phyloP scores from a whole-genome alignment of 2,329 filamentous ascomycete species.

The Phyllosticta citriasiana region DNA sequence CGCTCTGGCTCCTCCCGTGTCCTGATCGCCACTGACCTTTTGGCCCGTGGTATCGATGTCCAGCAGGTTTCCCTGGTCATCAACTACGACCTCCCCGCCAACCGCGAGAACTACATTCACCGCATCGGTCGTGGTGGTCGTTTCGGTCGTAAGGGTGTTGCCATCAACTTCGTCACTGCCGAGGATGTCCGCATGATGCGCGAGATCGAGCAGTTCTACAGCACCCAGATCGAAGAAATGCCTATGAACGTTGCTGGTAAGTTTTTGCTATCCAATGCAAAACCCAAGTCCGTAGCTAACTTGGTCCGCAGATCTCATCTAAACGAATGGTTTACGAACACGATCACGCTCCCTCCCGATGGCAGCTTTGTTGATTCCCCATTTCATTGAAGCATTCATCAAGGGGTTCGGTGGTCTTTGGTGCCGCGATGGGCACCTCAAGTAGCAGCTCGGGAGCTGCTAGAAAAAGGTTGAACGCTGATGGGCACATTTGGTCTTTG shows the following conservation, averaged over 20 bases:
- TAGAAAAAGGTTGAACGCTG: constrained; percentile 19
- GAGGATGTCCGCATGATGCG: constrained; percentile 99
- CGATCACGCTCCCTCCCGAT: constrained; percentile 18
- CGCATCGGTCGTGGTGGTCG: constrained; percentile 98
- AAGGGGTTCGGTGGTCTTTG: constrained; percentile 8
- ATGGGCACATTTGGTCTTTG: constrained; percentile 21
- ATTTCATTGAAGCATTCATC: constrained; percentile 16
- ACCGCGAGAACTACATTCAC: constrained; percentile 99
- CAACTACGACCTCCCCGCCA: constrained; percentile 98
- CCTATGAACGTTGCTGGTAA: constrained; percentile 76
- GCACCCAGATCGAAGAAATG: constrained; percentile 99
- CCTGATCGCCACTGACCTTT: constrained; percentile 91
- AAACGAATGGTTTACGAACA: constrained; percentile 22
- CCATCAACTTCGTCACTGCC: constrained; percentile 99
- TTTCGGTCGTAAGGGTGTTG: constrained; percentile 99
- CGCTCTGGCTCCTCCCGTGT: constrained; percentile 97
- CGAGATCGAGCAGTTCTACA: constrained; percentile 99
- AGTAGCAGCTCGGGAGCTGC: constrained; percentile 7
- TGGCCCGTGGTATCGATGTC: constrained; percentile 99
- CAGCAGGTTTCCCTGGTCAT: constrained; percentile 99
- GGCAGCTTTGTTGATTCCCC: constrained; percentile 16
- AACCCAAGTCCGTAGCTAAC: constrained; percentile 13
- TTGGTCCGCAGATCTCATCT: constrained; percentile 26
- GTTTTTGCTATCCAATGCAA: constrained; percentile 17
- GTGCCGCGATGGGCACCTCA: background rate